phyloP scores from a whole-genome alignment of 2,329 filamentous ascomycete genomes.

The Venturiaceae sp. region DNA sequence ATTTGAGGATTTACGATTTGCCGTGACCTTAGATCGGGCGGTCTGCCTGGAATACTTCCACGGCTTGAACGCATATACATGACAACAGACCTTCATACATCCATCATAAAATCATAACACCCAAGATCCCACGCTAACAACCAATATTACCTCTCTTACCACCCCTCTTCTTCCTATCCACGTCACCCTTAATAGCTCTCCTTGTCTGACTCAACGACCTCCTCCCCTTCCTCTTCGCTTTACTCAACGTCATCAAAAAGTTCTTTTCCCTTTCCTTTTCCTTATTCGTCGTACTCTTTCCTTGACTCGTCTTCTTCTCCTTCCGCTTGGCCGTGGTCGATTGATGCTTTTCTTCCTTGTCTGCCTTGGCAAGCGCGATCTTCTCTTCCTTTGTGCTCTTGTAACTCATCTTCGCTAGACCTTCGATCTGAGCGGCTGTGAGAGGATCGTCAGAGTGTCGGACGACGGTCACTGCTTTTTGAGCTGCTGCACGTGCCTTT shows the following conservation, averaged over 20 bases:
- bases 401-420: constrained; percentile 63
- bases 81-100: no score
- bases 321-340: constrained; percentile 74
- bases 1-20: no score
- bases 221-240: constrained; percentile 94
- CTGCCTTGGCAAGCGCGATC: constrained; percentile 71
- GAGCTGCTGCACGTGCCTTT: constrained; percentile 13
- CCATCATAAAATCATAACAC: background rate
- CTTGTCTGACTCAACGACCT: constrained; percentile 79
- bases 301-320: constrained; percentile 77
- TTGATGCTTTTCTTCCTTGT: constrained; percentile 77
- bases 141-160: constrained; percentile 64
- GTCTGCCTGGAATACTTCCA: no score
- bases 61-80: no score
- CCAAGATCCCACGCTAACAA: background rate
- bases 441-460: constrained; percentile 64
- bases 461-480: background rate
- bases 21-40: no score
- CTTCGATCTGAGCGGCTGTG: constrained; percentile 86
- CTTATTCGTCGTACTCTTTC: constrained; percentile 94
- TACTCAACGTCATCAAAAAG: constrained; percentile 94
- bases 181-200: constrained; percentile 70
- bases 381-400: constrained; percentile 88
- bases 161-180: constrained; percentile 73
- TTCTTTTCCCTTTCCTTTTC: constrained; percentile 98